These are phyloP conservation scores for Tetracladium maxilliforme DNA, from an alignment of 2,329 filamentous ascomycete genomes.

Conservation along the genomic window DNA sequence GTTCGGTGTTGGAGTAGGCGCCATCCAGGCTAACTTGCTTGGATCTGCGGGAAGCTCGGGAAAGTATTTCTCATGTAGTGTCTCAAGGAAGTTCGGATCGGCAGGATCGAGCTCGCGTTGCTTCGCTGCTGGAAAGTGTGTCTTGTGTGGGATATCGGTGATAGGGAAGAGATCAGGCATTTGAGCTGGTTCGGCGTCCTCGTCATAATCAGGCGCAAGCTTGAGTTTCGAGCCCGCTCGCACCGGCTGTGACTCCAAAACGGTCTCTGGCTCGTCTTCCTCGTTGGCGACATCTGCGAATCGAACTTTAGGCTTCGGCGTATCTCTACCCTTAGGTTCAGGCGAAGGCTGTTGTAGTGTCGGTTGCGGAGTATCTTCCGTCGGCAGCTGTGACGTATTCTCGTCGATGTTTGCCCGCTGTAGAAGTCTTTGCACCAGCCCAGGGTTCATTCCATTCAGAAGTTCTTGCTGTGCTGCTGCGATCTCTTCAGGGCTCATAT, in stretches of 20 bases:
- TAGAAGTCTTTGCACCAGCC: conserved; percentile 63
- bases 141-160: too few species aligned
- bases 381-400: conserved; percentile 22
- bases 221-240: too few species aligned
- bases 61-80: conserved; percentile 88
- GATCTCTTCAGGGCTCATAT: conserved; percentile 75
- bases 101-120: conserved; percentile 74
- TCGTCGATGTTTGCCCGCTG: conserved; percentile 62
- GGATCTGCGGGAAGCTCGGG: conserved; percentile 76
- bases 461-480: conserved; percentile 67
- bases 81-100: conserved; percentile 68
- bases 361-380: not conserved
- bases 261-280: too few species aligned
- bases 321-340: not conserved
- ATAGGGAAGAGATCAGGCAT: too few species aligned
- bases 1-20: conserved; percentile 49
- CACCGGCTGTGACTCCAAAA: too few species aligned
- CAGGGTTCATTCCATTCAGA: conserved; percentile 61
- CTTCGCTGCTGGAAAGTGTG: too few species aligned
- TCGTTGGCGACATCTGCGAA: conserved; percentile 5
- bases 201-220: too few species aligned
- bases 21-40: conserved; percentile 81
- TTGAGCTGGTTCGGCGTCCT: too few species aligned
- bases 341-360: too few species aligned
- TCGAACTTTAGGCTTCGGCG: conserved; percentile 1